Base-by-base conservation (phyloP, 2,329 filamentous ascomycete genomes). In the Dryadomyces sulphureus region DNA sequence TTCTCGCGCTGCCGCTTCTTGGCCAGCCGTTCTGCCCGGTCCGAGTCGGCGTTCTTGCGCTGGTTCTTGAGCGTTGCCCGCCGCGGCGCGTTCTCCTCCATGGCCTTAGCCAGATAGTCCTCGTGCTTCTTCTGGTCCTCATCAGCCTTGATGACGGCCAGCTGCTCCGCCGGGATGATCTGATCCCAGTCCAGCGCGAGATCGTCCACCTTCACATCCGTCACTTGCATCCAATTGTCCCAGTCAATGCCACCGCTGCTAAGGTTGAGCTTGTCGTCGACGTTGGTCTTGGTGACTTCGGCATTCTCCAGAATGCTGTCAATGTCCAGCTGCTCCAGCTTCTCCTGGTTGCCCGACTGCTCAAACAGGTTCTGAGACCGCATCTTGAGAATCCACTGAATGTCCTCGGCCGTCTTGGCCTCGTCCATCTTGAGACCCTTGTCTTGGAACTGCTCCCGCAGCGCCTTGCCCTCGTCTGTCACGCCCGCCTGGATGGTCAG, bases 301-400 rank as follows among this genome's bases (percentile, higher is more conserved):
- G 93, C 92, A 60, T 95, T 95, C 56, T 92, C 92, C 16, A 98
- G 77, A 35, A 98, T 92, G 8, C 89, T 87, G 59, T 98, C 93
- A 54, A 98, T 96, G 60, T 98, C 92, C 21, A 98, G 79, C 63
- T 95, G 88, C 64, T 98, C 92, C 5, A 98, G 73, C 60, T 94
- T 92, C 65, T 90, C 84, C 63, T 98, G 92, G 59, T 98, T 98
- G 49, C 87, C 86, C 11, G 85, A 92, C 61, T 95, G 90, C 63
- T 96, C 90, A 55, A 98, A 98, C 82, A 98, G 94, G 64, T 92
- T 94, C 60, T 95, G 92, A n/a, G 92, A 94, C 54, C 92, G 84
- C 65, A 90, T 88, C 67, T 96, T 96, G 58, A 98, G 75, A 49
- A 98, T 94, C 62, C 85, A 84, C 51, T 92, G 94, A 53, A 96